phyloP scores from a whole-genome alignment of 169 alveolate genomes.

The Theileria equi region DNA sequence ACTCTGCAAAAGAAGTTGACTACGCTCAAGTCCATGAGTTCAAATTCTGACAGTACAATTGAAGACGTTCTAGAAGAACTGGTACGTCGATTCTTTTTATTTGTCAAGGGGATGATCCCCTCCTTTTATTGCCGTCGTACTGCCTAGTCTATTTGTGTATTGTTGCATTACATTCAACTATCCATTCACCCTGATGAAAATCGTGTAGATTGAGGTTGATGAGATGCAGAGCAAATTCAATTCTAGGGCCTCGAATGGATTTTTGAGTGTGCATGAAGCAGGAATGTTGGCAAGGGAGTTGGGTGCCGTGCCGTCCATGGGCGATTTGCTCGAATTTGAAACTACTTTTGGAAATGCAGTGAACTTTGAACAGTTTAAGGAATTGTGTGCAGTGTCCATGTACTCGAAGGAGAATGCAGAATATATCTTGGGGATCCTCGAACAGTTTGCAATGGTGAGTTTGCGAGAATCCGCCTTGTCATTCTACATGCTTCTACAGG shows the following conservation, averaged over 20 bases:
- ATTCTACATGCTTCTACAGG: constrained; percentile 10
- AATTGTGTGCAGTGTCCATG: constrained; percentile 50
- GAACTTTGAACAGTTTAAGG: constrained; percentile 50
- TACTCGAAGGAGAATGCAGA: constrained; percentile 46
- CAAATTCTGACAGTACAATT: constrained; percentile 21
- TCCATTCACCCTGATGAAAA: not conserved
- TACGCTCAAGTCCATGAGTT: constrained; percentile 35
- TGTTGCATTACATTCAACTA: not conserved
- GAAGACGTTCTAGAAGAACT: constrained; percentile 60
- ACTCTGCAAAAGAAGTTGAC: constrained; percentile 46
- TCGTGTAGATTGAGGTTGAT: constrained; percentile 43
- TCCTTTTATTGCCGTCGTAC: too few species aligned
- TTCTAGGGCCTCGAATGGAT: constrained; percentile 21
- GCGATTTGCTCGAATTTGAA: constrained; percentile 50
- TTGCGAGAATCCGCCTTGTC: not conserved
- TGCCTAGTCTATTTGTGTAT: not conserved
- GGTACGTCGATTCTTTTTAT: constrained; percentile 26
- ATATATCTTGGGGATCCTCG: constrained; percentile 19
- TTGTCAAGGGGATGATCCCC: too few species aligned
- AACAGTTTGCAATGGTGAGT: constrained; percentile 18
- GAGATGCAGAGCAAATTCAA: constrained; percentile 36
- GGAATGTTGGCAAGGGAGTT: constrained; percentile 44
- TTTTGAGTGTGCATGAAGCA: constrained; percentile 34
- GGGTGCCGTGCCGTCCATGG: constrained; percentile 60
- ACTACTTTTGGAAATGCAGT: constrained; percentile 47